These are phyloP conservation scores for Hypoxylon rickii DNA, from an alignment of 495 filamentous ascomycete species.

Conservation along the genomic window DNA sequence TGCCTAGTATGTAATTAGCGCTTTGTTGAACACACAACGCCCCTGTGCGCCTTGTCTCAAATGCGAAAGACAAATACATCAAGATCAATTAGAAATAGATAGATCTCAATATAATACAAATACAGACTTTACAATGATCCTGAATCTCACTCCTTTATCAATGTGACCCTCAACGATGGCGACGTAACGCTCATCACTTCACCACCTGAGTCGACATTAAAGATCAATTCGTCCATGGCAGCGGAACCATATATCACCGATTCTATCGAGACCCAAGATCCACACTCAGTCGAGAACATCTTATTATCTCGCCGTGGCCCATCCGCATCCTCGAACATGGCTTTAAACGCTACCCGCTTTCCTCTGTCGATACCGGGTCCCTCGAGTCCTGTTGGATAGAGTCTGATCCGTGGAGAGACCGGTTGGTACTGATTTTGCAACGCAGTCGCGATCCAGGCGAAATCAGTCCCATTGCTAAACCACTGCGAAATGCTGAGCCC, in stretches of 20 bases:
- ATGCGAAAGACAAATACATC: no score
- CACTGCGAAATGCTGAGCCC: conserved; percentile 53
- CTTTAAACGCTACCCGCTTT: conserved; percentile 46
- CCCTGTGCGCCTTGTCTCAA: no score
- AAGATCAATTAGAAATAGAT: no score
- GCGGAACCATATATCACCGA: conserved; percentile 37
- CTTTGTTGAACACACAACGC: no score
- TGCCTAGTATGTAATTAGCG: no score
- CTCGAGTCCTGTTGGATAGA: conserved; percentile 52
- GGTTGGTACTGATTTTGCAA: conserved; percentile 38
- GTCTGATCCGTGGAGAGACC: conserved; percentile 38
- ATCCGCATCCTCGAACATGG: conserved; percentile 48
- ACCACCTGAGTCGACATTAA: conserved; percentile 33
- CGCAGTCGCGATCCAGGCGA: conserved; percentile 40
- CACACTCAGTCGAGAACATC: conserved; percentile 42
- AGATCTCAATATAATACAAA: no score
- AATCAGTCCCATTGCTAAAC: conserved; percentile 58
- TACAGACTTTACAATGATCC: not conserved
- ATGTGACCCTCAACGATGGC: conserved; percentile 34
- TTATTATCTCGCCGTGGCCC: conserved; percentile 30
- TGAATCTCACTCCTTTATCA: conserved; percentile 23
- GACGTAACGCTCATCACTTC: conserved; percentile 35
- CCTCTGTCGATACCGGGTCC: conserved; percentile 34
- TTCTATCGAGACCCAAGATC: conserved; percentile 34
- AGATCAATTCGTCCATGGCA: conserved; percentile 37